These are phyloP conservation scores for Grosmannia serpens DNA, from an alignment of 2,329 filamentous ascomycete species.

Conservation along the genomic window DNA sequence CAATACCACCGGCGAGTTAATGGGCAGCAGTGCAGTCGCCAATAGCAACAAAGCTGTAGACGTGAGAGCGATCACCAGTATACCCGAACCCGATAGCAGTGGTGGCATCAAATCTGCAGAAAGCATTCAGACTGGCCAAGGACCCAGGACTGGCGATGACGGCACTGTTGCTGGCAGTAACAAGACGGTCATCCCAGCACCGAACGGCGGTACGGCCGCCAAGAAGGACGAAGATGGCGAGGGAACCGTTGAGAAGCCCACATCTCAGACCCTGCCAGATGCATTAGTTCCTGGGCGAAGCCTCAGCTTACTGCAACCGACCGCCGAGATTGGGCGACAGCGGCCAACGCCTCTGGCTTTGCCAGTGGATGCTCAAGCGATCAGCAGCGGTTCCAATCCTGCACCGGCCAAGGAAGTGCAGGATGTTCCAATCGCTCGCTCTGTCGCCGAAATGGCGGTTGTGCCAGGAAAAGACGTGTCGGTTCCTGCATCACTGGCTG, in stretches of 20 bases:
- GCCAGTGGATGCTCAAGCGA: neutral
- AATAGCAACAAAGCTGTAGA: neutral
- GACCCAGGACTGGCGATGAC: neutral
- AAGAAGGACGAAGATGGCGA: neutral
- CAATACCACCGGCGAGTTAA: neutral
- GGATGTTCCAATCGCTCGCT: slow-evolving; percentile 19
- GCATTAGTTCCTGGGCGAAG: neutral
- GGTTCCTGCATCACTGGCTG: neutral
- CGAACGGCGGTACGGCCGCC: neutral
- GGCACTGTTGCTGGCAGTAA: neutral
- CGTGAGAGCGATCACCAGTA: neutral
- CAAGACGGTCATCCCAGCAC: neutral
- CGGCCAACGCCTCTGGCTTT: slow-evolving; percentile 38
- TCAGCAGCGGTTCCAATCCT: slow-evolving; percentile 8
- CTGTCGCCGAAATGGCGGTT: slow-evolving; percentile 31
- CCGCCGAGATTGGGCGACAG: slow-evolving; percentile 38
- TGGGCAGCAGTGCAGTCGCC: neutral
- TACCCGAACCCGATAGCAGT: neutral
- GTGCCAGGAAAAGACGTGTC: slow-evolving; percentile 8
- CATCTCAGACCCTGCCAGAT: neutral
- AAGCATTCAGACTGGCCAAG: neutral
- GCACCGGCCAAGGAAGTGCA: slow-evolving; percentile 22
- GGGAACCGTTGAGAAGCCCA: neutral
- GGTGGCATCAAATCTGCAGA: neutral
- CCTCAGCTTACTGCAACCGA: no score